phyloP scores from a whole-genome alignment of 2,329 filamentous ascomycete species.

The Eurotiales sp. region DNA sequence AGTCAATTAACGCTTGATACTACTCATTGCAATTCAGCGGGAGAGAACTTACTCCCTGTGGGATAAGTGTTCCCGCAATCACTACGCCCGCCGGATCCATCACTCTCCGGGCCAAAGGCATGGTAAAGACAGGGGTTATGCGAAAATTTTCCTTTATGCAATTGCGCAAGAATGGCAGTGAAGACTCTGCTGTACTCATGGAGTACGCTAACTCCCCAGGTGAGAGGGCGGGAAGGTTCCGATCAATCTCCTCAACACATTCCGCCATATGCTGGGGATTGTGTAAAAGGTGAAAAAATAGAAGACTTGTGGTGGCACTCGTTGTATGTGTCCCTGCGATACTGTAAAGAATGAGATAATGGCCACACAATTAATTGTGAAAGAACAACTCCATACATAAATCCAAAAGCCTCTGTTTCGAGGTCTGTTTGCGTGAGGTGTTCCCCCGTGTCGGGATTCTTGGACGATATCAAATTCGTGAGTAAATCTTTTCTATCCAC shows the following conservation, averaged over 20 bases:
- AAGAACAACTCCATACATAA: slow-evolving; percentile 34
- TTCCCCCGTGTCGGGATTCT: slow-evolving; percentile 33
- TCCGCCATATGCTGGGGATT: slow-evolving; percentile 22
- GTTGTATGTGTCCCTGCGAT: slow-evolving; percentile 35
- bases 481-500: slow-evolving; percentile 29
- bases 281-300: slow-evolving; percentile 33
- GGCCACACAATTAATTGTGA: no score
- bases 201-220: slow-evolving; percentile 21
- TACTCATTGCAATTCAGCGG: no score
- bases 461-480: slow-evolving; percentile 35
- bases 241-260: slow-evolving; percentile 20
- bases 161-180: slow-evolving; percentile 24
- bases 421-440: slow-evolving; percentile 27
- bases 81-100: slow-evolving; percentile 22
- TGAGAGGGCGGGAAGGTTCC: background rate
- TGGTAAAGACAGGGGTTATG: slow-evolving; percentile 32
- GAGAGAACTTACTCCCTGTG: slow-evolving; percentile 23
- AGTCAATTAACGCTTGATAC: no score
- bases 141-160: slow-evolving; percentile 34
- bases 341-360: no score
- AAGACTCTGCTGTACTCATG: slow-evolving; percentile 21
- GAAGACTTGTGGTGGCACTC: slow-evolving; percentile 25
- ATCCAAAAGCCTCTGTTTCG: slow-evolving; percentile 35
- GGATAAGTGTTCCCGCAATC: slow-evolving; percentile 24
- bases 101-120: slow-evolving; percentile 30